Evolutionary conservation across 2,329 filamentous ascomycete species (phyloP), one percentile per base, ranked within the genome.

Genomic region (Calonectria montana): DNA sequence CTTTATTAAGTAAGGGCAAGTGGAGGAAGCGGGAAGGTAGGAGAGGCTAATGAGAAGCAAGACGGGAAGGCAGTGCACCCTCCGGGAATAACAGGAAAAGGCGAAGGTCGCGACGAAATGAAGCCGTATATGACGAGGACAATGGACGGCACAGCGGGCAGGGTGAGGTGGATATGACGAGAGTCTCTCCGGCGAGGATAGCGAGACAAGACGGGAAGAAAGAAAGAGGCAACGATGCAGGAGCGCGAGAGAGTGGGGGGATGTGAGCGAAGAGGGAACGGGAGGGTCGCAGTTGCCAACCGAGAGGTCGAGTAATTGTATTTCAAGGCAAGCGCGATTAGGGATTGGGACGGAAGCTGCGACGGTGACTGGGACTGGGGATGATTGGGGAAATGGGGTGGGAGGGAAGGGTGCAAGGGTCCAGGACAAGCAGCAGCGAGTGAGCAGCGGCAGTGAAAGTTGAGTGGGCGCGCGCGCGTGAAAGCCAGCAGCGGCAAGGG

Each of bases 141-240:
- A 21, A 67, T 59, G 39, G 65, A 61, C 50, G 41, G 65, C 23
- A 31, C 21, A 27, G 55, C 13, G 31, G 65, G 65, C 53, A 45
- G 62, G 18, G 47, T 65, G 65, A 67, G 53, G 55, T 62, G 65
- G 65, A 43, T 67, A 67, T 61, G 29, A 45, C 12, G 65, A 67
- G 47, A 47, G 65, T 59, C 41, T 45, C 21, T 35, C 43, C 43
- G 65, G 65, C 65, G 65, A 61, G 59, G 65, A 39, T 47, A 45
- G 65, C 47, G 64, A 70, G 55, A 45, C 39, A 29, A 66, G 68
- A 31, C 21, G 13, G 37, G n/a, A n/a, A n/a, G n/a, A n/a, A 21
- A 37, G 48, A 45, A 41, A 35, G 41, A 53, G 29, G 41, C 25
- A 39, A 59, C 31, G 39, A 27, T 37, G 25, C 37, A 41, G 37